Conservation (phyloP, 331 rosid genomes). For the Cydonia oblonga region DNA sequence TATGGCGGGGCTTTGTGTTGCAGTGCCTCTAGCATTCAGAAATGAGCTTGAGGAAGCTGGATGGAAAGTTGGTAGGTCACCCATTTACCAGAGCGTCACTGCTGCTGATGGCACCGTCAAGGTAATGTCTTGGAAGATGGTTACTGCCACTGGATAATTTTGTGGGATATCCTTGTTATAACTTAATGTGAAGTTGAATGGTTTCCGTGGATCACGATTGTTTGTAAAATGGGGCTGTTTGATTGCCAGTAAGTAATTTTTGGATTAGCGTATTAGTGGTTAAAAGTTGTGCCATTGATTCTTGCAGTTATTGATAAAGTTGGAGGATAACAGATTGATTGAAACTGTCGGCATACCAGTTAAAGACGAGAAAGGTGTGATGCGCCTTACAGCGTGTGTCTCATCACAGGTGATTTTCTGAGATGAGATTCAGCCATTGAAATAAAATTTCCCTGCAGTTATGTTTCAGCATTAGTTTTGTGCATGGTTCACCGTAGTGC, state of each 20-base stretch:
- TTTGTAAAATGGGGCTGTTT: background rate
- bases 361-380: conserved; percentile 37
- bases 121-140: conserved; percentile 30
- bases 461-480: background rate
- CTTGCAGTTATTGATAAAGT: conserved; percentile 72
- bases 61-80: conserved; percentile 93
- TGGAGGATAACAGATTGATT: conserved; percentile 85
- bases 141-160: background rate
- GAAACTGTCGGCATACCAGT: conserved; percentile 97
- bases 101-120: conserved; percentile 90
- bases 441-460: background rate
- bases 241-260: background rate
- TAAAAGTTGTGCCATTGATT: conserved; percentile 3
- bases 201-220: background rate
- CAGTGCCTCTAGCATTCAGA: conserved; percentile 86
- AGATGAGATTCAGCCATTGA: conserved; percentile 4
- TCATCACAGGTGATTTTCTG: conserved; percentile 73
- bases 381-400: conserved; percentile 87
- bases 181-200: background rate
- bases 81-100: conserved; percentile 49
- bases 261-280: background rate
- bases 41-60: conserved; percentile 78
- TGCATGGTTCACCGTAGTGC: background rate
- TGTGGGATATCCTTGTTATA: background rate
- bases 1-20: background rate